These are phyloP conservation scores for Tanacetum coccineum DNA, from an alignment of 129 eudicot species.

Conservation along the genomic window DNA sequence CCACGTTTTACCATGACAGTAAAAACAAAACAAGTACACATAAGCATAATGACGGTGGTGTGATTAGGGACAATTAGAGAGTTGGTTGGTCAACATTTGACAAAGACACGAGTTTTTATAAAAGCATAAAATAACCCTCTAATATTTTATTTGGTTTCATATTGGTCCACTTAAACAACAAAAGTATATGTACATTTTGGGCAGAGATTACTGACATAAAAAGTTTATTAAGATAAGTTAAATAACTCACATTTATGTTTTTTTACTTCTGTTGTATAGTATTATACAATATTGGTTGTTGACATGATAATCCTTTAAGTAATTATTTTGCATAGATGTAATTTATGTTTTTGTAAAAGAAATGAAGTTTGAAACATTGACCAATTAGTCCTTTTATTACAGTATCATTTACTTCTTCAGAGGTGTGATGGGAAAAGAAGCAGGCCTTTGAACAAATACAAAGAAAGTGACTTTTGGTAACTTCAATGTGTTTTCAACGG, in stretches of 20 bases:
- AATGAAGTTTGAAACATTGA: not conserved
- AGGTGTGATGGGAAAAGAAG: slow-evolving; percentile 4
- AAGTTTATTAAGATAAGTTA: too few relatives aligned
- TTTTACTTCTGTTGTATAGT: not conserved
- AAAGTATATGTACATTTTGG: not conserved
- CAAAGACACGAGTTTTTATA: slow-evolving; percentile 26
- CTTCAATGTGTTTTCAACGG: slow-evolving; percentile 26
- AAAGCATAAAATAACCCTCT: slow-evolving; percentile 10
- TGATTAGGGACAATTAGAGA: not conserved
- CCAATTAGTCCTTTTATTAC: not conserved
- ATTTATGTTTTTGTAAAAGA: not conserved
- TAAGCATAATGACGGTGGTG: slow-evolving; percentile 21
- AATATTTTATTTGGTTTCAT: slow-evolving; percentile 16
- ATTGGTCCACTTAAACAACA: slow-evolving; percentile 12
- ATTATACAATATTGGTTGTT: not conserved
- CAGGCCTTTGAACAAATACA: slow-evolving; percentile 9
- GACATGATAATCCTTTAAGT: not conserved
- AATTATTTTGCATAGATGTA: not conserved
- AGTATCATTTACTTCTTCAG: not conserved
- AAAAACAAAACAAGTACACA: too few relatives aligned
- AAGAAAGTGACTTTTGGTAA: slow-evolving; percentile 6
- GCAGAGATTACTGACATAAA: too few relatives aligned
- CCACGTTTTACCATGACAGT: too few relatives aligned
- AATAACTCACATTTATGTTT: too few relatives aligned
- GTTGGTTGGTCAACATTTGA: slow-evolving; percentile 23